phyloP scores from a whole-genome alignment of 208 protist species.

The Leishmania braziliensis region DNA sequence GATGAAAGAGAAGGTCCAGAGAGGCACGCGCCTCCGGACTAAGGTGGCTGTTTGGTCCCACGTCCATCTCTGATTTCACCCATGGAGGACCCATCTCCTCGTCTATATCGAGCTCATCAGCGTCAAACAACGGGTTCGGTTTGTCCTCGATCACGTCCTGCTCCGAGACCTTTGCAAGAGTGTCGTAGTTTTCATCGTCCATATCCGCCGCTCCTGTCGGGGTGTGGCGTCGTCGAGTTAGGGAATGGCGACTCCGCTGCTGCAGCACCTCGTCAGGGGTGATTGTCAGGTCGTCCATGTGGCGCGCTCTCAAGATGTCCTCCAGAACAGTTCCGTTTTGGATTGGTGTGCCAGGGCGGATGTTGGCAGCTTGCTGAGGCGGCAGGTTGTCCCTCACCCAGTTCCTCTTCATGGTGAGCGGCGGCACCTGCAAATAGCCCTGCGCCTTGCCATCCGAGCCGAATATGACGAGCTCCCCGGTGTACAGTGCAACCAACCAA shows the following conservation, averaged over 20 bases:
- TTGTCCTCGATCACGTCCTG: not conserved
- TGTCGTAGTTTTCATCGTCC: not conserved
- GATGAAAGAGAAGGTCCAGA: slow-evolving; percentile 77
- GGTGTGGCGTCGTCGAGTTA: not conserved
- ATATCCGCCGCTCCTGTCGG: not conserved
- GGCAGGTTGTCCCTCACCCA: slow-evolving; percentile 53
- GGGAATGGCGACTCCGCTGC: not conserved
- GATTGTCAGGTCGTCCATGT: slow-evolving; percentile 39
- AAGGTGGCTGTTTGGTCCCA: slow-evolving; percentile 54
- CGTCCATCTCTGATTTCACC: slow-evolving; percentile 9
- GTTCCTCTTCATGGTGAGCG: slow-evolving; percentile 77
- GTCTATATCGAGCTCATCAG: slow-evolving; percentile 13
- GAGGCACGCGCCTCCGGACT: slow-evolving; percentile 74
- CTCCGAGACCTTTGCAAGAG: not conserved
- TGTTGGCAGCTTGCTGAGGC: slow-evolving; percentile 21
- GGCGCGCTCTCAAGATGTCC: slow-evolving; percentile 32
- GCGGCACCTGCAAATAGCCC: slow-evolving; percentile 66
- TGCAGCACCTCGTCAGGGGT: not conserved
- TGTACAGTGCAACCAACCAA: slow-evolving; percentile 85
- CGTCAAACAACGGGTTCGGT: slow-evolving; percentile 12
- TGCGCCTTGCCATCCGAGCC: slow-evolving; percentile 53
- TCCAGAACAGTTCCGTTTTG: slow-evolving; percentile 20
- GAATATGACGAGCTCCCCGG: slow-evolving; percentile 88
- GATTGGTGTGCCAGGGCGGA: slow-evolving; percentile 22
- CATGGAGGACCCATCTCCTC: not conserved